A percentile compares a stretch with the other conserved stretches of the same genome.
Conservation (phyloP, 768 basidiomycete species). For the Kwoniella shandongensis region DNA sequence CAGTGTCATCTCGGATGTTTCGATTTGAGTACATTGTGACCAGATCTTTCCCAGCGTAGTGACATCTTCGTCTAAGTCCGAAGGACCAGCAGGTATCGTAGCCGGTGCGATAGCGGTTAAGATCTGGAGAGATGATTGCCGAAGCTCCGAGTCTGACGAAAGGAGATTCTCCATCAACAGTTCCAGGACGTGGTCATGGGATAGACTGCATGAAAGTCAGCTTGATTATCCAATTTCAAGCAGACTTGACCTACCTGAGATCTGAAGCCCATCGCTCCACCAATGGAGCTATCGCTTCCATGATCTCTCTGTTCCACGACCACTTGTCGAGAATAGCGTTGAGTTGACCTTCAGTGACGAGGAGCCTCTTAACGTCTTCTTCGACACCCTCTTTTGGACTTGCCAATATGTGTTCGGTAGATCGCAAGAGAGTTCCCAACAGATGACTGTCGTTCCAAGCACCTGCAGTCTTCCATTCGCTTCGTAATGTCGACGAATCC, state of each 20-base stretch:
- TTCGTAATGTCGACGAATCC: not conserved
- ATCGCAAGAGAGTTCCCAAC: conserved; percentile 18
- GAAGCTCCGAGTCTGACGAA: conserved; percentile 69
- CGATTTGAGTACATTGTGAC: conserved; percentile 66
- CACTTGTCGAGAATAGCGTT: conserved; percentile 16
- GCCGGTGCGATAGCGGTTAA: conserved; percentile 28
- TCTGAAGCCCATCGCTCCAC: conserved; percentile 17
- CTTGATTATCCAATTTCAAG: not conserved
- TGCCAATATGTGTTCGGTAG: conserved; percentile 3
- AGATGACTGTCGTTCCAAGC: conserved; percentile 35
- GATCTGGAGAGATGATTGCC: conserved; percentile 62
- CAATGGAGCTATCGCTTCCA: conserved; percentile 21
- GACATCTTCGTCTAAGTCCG: not conserved
- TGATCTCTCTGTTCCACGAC: conserved; percentile 43
- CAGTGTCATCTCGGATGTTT: conserved; percentile 73
- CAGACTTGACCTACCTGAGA: conserved; percentile 15
- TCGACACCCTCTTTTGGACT: conserved; percentile 5
- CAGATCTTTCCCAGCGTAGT: conserved; percentile 30
- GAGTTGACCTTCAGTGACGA: conserved; percentile 9
- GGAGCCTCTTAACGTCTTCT: not conserved
- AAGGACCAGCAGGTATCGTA: not conserved
- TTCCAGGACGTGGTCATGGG: conserved; percentile 37
- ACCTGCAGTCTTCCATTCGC: conserved; percentile 28
- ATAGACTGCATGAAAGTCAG: conserved; percentile 13
- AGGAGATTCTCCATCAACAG: conserved; percentile 61